Conservation (phyloP, 148 eudicot species). For the Simmondsia chinensis region DNA sequence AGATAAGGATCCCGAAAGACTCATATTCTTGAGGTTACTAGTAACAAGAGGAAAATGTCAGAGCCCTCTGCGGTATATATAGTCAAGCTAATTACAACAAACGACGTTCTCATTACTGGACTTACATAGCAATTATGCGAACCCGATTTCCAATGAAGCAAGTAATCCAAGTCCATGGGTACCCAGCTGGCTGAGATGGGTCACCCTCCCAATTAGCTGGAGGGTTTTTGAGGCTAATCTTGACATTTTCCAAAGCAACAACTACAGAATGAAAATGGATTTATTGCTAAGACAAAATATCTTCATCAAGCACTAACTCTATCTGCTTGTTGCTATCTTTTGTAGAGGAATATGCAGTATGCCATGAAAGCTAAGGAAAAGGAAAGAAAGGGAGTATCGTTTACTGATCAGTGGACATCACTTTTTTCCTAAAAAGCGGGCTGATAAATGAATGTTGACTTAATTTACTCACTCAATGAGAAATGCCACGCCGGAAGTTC, state of each 20-base stretch:
- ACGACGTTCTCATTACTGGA: too few species aligned
- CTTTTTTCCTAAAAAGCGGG: too few species aligned
- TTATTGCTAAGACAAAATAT: not conserved
- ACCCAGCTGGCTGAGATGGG: constrained; percentile 81
- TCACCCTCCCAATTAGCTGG: constrained; percentile 94
- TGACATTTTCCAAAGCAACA: constrained; percentile 46
- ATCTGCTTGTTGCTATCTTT: too few species aligned
- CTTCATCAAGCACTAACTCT: constrained; percentile 4
- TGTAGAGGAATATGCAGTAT: too few species aligned
- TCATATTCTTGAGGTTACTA: constrained; percentile 77
- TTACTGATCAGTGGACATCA: too few species aligned
- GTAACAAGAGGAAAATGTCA: constrained; percentile 9
- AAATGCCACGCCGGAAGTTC: too few species aligned
- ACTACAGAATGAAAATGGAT: constrained; percentile 32
- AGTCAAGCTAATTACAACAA: too few species aligned
- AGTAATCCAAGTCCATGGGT: constrained; percentile 87
- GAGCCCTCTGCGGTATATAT: too few species aligned
- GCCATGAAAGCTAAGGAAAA: too few species aligned
- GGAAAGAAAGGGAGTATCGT: too few species aligned
- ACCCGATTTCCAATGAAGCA: constrained; percentile 56
- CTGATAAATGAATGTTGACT: too few species aligned
- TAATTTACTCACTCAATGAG: too few species aligned
- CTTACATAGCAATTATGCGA: constrained; percentile 76
- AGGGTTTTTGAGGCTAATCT: constrained; percentile 39
- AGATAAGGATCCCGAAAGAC: constrained; percentile 65